Base-by-base conservation (phyloP, 129 eudicot genomes). In the Deinandra increscens region DNA sequence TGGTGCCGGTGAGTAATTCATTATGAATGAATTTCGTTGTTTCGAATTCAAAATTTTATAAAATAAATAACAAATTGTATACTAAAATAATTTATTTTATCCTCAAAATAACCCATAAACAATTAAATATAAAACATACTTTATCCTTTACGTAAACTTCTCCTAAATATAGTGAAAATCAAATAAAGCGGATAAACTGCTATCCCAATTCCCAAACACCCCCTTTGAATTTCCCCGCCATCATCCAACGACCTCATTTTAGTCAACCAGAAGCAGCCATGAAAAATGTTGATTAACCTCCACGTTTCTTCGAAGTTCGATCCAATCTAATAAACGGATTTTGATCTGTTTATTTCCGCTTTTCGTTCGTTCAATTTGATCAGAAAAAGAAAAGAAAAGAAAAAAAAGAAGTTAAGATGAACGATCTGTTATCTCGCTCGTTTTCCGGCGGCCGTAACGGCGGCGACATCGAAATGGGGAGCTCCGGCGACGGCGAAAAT, bases 381-480 rank as follows among this genome's bases (percentile, higher is more conserved):
- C 9, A n/a, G 9, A 44, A 42, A 39, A 22, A 59, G 38, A 42
- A n/a, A n/a, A n/a, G n/a, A n/a, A n/a, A n/a, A n/a, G n/a, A n/a
- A n/a, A 29, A 72, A 37, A 9, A 14, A 9, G 5, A 7, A 34
- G 13, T 38, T 58, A 75, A 56, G 45, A 89, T 89, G 96, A 89
- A 89, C 66, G 87, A 89, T 75, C 86, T 89, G 4, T 78, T 86
- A 61, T 89, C 96, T 9, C 77, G 82, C 29, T 89, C 96, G 6
- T 86, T 84, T 17, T 78, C 82, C 50, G 79, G 50, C 8, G 69
- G 76, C 4, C 81, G 82, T 5, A 80, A 60, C 59, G 75, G 58
- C 59, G 75, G 58, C 53, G 73, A 75, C 23, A 77, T 81, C 62
- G 85, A 85, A 64, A 78, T 80, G 86, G 73, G 81, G 29, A 42